phyloP scores from a whole-genome alignment of 345 rosid genomes.

The Crucihimalaya himalaica region DNA sequence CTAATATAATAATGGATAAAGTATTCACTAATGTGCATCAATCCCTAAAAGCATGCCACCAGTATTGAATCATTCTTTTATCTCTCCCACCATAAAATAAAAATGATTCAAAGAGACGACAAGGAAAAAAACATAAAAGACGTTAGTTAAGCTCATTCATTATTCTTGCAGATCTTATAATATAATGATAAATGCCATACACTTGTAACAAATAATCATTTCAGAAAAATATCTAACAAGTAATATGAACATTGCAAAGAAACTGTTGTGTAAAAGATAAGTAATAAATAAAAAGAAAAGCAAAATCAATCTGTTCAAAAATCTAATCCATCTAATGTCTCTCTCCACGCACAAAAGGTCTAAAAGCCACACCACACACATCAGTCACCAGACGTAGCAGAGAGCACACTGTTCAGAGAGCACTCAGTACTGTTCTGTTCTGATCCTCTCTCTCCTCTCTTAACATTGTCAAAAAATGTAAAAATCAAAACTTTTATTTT shows the following conservation, averaged over 20 bases:
- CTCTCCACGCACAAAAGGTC: slow-evolving; percentile 46
- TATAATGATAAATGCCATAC: slow-evolving; percentile 7
- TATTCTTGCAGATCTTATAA: slow-evolving; percentile 22
- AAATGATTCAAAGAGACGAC: neutral
- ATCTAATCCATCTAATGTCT: slow-evolving; percentile 35
- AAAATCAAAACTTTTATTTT: slow-evolving; percentile 23
- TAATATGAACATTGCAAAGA: slow-evolving; percentile 1
- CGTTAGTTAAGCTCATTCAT: slow-evolving; percentile 4
- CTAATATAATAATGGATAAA: slow-evolving; percentile 22
- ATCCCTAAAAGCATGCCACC: slow-evolving; percentile 37
- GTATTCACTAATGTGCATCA: slow-evolving; percentile 38
- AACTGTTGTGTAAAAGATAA: slow-evolving; percentile 29
- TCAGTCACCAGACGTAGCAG: slow-evolving; percentile 47
- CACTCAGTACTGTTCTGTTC: slow-evolving; percentile 38
- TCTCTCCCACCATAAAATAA: slow-evolving; percentile 1
- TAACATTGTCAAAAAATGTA: slow-evolving; percentile 10
- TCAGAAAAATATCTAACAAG: neutral
- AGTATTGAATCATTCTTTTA: slow-evolving; percentile 22
- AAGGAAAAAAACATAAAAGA: neutral
- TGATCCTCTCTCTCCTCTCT: slow-evolving; percentile 32
- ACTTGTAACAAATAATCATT: slow-evolving; percentile 1
- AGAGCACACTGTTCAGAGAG: slow-evolving; percentile 40
- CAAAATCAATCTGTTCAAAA: slow-evolving; percentile 25
- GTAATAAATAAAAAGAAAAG: neutral
- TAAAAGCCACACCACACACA: slow-evolving; percentile 44